Conservation (phyloP, 805 yeast species). For the Starmerella vitae region DNA sequence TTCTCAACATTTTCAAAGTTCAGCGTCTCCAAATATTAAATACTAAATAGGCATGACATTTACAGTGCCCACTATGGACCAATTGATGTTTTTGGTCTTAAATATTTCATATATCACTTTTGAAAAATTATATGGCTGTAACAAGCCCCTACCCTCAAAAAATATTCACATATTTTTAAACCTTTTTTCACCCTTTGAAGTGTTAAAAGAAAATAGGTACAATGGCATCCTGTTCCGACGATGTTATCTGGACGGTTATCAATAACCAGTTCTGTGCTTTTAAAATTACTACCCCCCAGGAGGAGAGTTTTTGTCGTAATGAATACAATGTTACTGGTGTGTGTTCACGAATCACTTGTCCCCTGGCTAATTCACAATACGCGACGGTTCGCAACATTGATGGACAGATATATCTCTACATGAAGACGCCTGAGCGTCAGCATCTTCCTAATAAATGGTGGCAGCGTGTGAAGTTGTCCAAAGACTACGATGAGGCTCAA, state of each 20-base stretch:
- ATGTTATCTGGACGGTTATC: constrained; percentile 94
- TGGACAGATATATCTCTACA: constrained; percentile 39
- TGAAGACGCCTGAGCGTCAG: constrained; percentile 96
- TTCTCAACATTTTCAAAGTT: too few species aligned
- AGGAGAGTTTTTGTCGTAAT: constrained; percentile 86
- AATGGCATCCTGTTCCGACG: constrained; percentile 37
- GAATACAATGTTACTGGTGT: constrained; percentile 93
- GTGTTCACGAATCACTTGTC: constrained; percentile 88
- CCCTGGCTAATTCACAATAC: constrained; percentile 57
- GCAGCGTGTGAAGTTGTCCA: constrained; percentile 86
- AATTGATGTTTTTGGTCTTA: too few species aligned
- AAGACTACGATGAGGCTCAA: constrained; percentile 78
- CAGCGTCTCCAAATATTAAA: too few species aligned
- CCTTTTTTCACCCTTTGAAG: constrained; percentile 1
- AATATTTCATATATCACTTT: neutral
- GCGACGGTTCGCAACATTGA: constrained; percentile 29
- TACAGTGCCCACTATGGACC: too few species aligned
- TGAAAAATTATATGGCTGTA: neutral
- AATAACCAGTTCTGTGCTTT: constrained; percentile 93
- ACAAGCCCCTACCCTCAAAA: constrained; percentile 1
- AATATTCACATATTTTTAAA: too few species aligned
- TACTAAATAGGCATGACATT: too few species aligned
- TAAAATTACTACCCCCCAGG: constrained; percentile 76
- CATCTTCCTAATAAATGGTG: constrained; percentile 88
- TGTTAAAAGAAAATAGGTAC: neutral